phyloP scores from a whole-genome alignment of 495 filamentous ascomycete species.

The Trichoderma orchidacearum region DNA sequence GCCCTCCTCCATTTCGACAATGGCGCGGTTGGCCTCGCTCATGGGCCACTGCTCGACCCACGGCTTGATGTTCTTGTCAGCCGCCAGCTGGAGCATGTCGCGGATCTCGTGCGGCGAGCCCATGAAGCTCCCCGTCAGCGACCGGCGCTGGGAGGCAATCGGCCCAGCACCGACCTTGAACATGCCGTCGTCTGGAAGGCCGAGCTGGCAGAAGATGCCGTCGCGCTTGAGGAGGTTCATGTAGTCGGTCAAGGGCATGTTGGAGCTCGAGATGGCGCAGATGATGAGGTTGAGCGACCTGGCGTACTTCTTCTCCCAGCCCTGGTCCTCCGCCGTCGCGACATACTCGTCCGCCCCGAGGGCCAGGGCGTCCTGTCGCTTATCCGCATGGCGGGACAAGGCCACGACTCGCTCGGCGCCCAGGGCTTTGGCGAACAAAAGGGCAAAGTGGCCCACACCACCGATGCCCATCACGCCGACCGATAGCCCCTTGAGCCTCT shows the following conservation, averaged over 20 bases:
- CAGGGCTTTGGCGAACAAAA: conserved; percentile 58
- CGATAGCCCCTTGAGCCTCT: conserved; percentile 50
- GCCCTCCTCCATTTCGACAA: conserved; percentile 54
- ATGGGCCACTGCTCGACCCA: conserved; percentile 73
- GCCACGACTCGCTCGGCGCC: conserved; percentile 57
- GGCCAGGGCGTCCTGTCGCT: conserved; percentile 51
- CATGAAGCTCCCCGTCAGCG: conserved; percentile 69
- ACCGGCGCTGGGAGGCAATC: conserved; percentile 54
- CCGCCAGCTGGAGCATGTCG: conserved; percentile 70
- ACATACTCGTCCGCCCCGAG: conserved; percentile 65
- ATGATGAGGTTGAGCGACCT: conserved; percentile 46
- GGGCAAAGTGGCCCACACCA: conserved; percentile 61
- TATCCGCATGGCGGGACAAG: conserved; percentile 53
- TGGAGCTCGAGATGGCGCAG: conserved; percentile 38
- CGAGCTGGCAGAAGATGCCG: conserved; percentile 69
- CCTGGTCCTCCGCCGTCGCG: conserved; percentile 46
- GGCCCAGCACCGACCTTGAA: conserved; percentile 59
- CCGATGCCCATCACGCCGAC: conserved; percentile 60
- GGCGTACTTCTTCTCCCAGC: conserved; percentile 44
- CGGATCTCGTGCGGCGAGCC: conserved; percentile 70
- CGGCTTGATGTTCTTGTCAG: conserved; percentile 65
- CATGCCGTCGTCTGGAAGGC: conserved; percentile 68
- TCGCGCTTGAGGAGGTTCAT: conserved; percentile 70
- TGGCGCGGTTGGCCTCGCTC: conserved; percentile 53
- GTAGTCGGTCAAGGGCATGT: conserved; percentile 66